Base-by-base conservation (phyloP, 2,329 filamentous ascomycete species). In the Diaporthe amygdali region DNA sequence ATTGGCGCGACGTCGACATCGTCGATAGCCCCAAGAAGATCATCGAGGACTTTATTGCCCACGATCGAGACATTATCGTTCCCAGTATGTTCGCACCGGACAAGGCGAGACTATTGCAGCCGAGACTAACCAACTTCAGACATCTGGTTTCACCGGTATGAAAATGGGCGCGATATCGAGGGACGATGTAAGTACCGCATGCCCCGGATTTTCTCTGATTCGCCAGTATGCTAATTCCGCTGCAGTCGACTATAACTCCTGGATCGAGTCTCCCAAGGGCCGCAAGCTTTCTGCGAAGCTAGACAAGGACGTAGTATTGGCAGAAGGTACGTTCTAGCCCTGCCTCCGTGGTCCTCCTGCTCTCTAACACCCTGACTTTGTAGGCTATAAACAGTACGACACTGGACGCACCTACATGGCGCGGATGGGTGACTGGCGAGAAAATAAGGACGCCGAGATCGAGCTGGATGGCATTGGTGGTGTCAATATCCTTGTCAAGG, bases 1-100 rank as follows among this genome's bases (percentile, higher is more conserved):
- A 98, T 82, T 99, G 96, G 96, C 91, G 96, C 72, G 96, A 99
- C 81, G 95, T 97, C 63, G 96, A 99, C 81, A 98, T 99, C 76
- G 91, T 94, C 56, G 95, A 99, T 79, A 97, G 93, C 80, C 94
- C 96, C 2, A 88, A 89, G 74, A 92, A 89, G 78, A 97, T 99
- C 73, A 86, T 99, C 41, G 95, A 99, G 84, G 96, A 99, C 78
- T 97, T 99, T 76, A 93, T 97, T 77, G 94, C 94, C 25, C 96
- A 98, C 78, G 94, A 99, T 81, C 91, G 92, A 79, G 96, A 99
- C 81, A 90, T 99, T 71, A 84, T 99, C 70, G 96, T 98, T 76
- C 96, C 96, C 0, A 99, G 95, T 98, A 92, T 78, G 94, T 85
- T 64, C 14, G 25, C 46, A 27, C 15, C 17, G n/a, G 5, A 56